Evolutionary conservation across 2,329 filamentous ascomycete genomes (phyloP).

Genomic region (Colletotrichum spinosum): DNA sequence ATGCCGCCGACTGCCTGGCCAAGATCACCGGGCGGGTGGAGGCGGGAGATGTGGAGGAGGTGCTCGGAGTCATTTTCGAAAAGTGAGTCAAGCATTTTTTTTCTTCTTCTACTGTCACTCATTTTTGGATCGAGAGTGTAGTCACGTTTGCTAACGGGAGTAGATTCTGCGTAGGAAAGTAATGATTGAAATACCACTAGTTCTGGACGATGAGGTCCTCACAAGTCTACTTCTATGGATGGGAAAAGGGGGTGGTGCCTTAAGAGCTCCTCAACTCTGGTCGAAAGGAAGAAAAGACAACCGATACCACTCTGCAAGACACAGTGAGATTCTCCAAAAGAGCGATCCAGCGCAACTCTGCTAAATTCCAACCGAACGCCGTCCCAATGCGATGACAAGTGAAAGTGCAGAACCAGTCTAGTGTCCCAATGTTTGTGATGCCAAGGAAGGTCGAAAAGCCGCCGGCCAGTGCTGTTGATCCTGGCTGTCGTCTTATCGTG

Average conservation of each 20-base stretch:
- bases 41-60: constrained; percentile 91
- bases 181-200: constrained; percentile 37
- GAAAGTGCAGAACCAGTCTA: constrained; percentile 1
- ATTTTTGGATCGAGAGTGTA: too few species aligned
- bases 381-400: constrained; percentile 23
- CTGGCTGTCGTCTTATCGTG: constrained; percentile 1
- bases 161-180: constrained; percentile 70
- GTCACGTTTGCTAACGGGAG: constrained; percentile 5
- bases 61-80: constrained; percentile 96
- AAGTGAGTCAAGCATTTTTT: constrained; percentile 71
- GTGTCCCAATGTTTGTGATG: neutral
- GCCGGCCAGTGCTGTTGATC: constrained; percentile 23
- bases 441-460: constrained; percentile 8
- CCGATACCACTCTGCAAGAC: constrained; percentile 3
- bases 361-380: constrained; percentile 13
- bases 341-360: constrained; percentile 15
- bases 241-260: neutral
- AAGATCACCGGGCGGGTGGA: constrained; percentile 89
- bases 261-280: constrained; percentile 4
- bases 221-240: constrained; percentile 26
- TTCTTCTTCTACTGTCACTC: neutral
- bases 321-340: constrained; percentile 1
- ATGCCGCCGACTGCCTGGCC: constrained; percentile 82
- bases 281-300: neutral
- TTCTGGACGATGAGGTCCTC: constrained; percentile 24